Percentiles rank a stretch among this genome's conserved stretches.
These are phyloP conservation scores for Paraconiothyrium brasiliense DNA, from an alignment of 2,329 filamentous ascomycete genomes.

Conservation along the genomic window DNA sequence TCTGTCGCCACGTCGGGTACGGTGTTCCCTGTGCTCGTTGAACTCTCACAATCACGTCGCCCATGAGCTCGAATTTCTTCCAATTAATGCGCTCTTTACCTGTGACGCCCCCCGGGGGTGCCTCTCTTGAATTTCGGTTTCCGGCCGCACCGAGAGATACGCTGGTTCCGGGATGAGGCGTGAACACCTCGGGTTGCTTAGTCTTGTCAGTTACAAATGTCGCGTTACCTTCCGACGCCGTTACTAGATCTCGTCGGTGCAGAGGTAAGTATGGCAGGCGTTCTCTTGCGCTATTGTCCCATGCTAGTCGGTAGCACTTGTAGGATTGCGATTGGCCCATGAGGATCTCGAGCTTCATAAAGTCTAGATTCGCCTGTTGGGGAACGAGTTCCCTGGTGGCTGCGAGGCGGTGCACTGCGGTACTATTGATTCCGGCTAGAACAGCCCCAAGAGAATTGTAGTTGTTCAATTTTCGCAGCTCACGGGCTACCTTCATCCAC, in stretches of 20 bases:
- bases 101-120: constrained; percentile 46
- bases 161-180: constrained; percentile 47
- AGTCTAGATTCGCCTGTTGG: constrained; percentile 78
- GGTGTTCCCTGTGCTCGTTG: constrained; percentile 90
- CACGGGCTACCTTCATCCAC: constrained; percentile 88
- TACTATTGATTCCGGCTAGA: constrained; percentile 89
- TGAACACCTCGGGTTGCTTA: constrained; percentile 36
- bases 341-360: constrained; percentile 85
- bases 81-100: constrained; percentile 82
- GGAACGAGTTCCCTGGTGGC: constrained; percentile 83
- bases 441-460: constrained; percentile 97
- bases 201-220: constrained; percentile 76
- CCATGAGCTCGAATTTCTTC: constrained; percentile 97
- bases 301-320: constrained; percentile 94
- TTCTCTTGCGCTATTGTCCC: constrained; percentile 92
- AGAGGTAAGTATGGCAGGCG: constrained; percentile 94
- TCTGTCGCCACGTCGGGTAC: constrained; percentile 75
- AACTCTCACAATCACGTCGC: constrained; percentile 87
- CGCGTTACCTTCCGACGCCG: constrained; percentile 89
- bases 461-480: constrained; percentile 90
- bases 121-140: constrained; percentile 52
- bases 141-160: constrained; percentile 43
- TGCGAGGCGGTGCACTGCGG: constrained; percentile 81
- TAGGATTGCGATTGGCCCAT: constrained; percentile 88
- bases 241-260: constrained; percentile 87